Evolutionary conservation across 306 rosid species (phyloP).

Genomic region (Acacia melanoxylon): DNA sequence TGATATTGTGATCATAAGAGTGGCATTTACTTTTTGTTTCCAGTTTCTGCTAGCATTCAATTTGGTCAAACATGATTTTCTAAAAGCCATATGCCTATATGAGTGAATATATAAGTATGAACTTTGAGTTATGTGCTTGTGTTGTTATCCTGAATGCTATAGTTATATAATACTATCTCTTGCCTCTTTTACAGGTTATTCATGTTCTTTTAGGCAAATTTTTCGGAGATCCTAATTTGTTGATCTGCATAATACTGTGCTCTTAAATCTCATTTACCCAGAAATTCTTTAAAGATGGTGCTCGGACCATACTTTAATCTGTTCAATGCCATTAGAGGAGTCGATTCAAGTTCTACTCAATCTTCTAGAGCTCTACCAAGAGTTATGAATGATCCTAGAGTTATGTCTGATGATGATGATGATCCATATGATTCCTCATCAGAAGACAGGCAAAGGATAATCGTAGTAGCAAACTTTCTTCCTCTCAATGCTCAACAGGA

Average conservation of each 20-base stretch:
- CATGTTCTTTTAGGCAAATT: constrained; percentile 13
- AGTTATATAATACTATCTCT: constrained; percentile 24
- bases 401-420: constrained; percentile 41
- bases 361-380: constrained; percentile 58
- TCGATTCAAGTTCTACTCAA: constrained; percentile 53
- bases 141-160: constrained; percentile 12
- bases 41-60: constrained; percentile 8
- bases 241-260: constrained; percentile 13
- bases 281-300: constrained; percentile 46
- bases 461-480: constrained; percentile 70
- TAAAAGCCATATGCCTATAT: neutral
- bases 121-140: neutral
- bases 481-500: constrained; percentile 72
- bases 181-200: constrained; percentile 33
- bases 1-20: neutral
- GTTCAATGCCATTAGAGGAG: constrained; percentile 64
- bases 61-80: neutral
- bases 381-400: constrained; percentile 54
- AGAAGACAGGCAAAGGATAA: constrained; percentile 45
- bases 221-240: constrained; percentile 10
- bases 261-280: constrained; percentile 8
- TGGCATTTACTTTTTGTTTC: neutral
- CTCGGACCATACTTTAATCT: constrained; percentile 60
- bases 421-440: constrained; percentile 33
- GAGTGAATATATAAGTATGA: neutral